Percentiles rank a stretch among this genome's conserved stretches.
Conservation (phyloP, 805 yeast genomes). For the Candida silvicultrix region DNA sequence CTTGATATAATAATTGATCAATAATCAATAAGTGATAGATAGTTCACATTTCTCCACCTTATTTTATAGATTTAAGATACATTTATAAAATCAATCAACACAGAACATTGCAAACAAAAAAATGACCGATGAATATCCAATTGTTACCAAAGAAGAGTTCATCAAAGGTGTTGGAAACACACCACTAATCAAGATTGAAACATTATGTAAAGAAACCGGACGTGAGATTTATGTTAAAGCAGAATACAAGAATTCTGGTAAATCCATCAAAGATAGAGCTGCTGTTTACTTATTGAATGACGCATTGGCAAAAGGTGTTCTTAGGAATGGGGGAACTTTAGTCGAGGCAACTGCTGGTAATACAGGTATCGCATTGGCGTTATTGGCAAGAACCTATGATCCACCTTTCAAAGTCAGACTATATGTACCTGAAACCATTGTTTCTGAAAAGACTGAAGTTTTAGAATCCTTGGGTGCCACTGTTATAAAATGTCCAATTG, state of each 20-base stretch:
- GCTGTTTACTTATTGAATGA: conserved; percentile 62
- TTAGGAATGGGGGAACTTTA: conserved; percentile 60
- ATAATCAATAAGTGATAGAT: no score
- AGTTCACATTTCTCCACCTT: no score
- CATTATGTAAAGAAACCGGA: conserved; percentile 58
- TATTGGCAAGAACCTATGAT: conserved; percentile 38
- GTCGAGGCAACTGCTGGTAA: conserved; percentile 86
- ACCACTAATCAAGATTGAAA: conserved; percentile 56
- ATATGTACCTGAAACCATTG: conserved; percentile 74
- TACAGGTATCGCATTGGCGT: conserved; percentile 75
- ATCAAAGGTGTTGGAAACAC: conserved; percentile 52
- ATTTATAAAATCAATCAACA: no score
- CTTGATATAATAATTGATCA: no score
- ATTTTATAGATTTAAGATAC: no score
- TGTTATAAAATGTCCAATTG: conserved; percentile 60
- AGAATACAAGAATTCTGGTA: conserved; percentile 73
- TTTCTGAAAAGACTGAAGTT: conserved; percentile 58
- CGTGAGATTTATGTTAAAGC: conserved; percentile 69
- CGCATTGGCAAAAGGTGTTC: conserved; percentile 45
- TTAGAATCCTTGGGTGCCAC: conserved; percentile 57
- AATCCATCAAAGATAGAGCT: conserved; percentile 78
- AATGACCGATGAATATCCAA: conserved; percentile 9
- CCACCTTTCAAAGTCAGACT: conserved; percentile 50
- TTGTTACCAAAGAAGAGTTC: conserved; percentile 13
- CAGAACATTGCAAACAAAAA: no score